Evolutionary conservation across 2,329 filamentous ascomycete species (phyloP), one percentile per base, ranked within the genome.

Genomic region (Aspergillus ochraceoroseus): DNA sequence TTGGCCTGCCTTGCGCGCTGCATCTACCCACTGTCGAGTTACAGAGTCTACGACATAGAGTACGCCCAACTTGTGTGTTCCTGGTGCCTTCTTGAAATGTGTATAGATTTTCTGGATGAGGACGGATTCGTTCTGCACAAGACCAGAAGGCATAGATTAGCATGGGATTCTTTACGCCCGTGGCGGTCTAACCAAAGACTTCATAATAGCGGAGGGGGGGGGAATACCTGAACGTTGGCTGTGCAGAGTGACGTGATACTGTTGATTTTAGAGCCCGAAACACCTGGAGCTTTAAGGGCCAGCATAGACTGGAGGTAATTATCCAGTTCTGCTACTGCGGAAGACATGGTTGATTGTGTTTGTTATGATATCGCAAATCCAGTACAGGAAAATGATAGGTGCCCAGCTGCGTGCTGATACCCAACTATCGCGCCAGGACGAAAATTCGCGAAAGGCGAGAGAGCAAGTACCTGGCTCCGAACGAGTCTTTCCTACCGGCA

Each of bases 1-100:
- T 64, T 96, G 89, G 59, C 85, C 86, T 54, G 85, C 78, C 61
- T 82, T 79, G 70, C 89, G 92, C 61, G 92, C 90, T 70, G 88
- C 85, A 67, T 96, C 90, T 74, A 95, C 82, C 90, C 92, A 98
- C 74, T 94, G 90, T 70, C 92, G 87, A 67, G 89, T 90, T 79
- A 98, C 89, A 75, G 90, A 95, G 77, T 98, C 92, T 89, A 98
- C 87, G 72, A 96, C 89, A 82, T 98, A 98, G 72, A 98, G 83
- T 63, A 95, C 89, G 71, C 92, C 92, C 68, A 98, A 79, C 72
- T 98, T 98, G 79, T 98, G 90, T 65, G 88, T 94, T 64, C 81
- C 81, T 46, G 87, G 87, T 54, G 89, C 83, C 70, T 92, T 94
- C 70, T 94, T 95, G 77, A 96, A 94, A 62, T 95, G 89, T 53